phyloP scores from a whole-genome alignment of 2,329 filamentous ascomycete species.

The Colletotrichum euphorbiae region DNA sequence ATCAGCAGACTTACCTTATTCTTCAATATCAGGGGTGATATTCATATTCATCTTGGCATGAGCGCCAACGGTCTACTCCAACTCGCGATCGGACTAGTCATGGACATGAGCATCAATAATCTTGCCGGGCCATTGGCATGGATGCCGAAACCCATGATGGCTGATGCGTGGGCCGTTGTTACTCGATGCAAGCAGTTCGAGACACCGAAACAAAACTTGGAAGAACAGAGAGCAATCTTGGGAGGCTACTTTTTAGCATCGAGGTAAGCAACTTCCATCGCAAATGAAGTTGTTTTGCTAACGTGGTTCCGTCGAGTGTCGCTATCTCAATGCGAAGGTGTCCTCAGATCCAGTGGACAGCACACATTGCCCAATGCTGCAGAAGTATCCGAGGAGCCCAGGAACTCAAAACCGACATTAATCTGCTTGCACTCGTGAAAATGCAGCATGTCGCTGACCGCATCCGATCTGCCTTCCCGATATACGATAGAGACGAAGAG shows the following conservation, averaged over 20 bases:
- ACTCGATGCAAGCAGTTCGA: conserved; percentile 39
- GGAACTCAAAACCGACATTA: conserved; percentile 17
- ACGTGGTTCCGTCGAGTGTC: conserved; percentile 32
- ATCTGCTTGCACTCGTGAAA: conserved; percentile 48
- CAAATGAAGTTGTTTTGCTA: neutral
- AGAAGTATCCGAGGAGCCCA: conserved; percentile 44
- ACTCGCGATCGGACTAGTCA: conserved; percentile 51
- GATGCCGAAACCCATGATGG: conserved; percentile 46
- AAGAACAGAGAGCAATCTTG: conserved; percentile 54
- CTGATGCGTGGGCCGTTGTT: conserved; percentile 48
- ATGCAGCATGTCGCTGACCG: conserved; percentile 51
- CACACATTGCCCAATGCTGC: conserved; percentile 51
- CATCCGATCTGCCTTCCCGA: conserved; percentile 44
- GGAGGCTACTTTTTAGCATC: conserved; percentile 54
- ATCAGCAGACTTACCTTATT: neutral
- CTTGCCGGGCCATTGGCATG: conserved; percentile 30
- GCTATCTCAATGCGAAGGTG: conserved; percentile 49
- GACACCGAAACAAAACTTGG: conserved; percentile 44
- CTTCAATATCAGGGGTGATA: conserved; percentile 49
- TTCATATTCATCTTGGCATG: conserved; percentile 52
- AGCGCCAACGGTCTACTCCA: conserved; percentile 54
- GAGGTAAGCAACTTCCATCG: conserved; percentile 43
- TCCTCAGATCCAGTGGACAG: conserved; percentile 47
- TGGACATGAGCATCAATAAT: conserved; percentile 53
- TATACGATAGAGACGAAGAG: conserved; percentile 39